Percentiles rank a stretch among this genome's conserved stretches.
phyloP scores from a whole-genome alignment of 495 filamentous ascomycete species.

The Penicillium cataractarum region DNA sequence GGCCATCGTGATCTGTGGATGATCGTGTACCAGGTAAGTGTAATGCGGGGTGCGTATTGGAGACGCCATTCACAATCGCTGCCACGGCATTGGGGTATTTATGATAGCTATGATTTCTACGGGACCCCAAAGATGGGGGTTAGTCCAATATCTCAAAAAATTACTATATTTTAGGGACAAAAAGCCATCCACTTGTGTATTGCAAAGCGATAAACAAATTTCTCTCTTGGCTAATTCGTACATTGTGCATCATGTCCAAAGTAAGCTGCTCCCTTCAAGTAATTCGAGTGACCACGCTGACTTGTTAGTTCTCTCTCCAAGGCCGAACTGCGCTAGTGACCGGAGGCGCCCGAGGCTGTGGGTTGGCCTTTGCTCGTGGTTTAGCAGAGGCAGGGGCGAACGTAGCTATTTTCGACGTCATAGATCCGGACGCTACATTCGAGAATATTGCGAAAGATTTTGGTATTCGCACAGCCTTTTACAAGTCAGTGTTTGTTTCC shows the following conservation, averaged over 20 bases:
- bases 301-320: constrained; percentile 41
- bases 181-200: background rate
- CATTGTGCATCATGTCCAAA: constrained; percentile 18
- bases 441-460: constrained; percentile 34
- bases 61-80: background rate
- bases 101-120: background rate
- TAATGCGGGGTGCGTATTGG: background rate
- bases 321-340: constrained; percentile 79
- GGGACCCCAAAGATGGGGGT: constrained; percentile 26
- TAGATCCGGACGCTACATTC: constrained; percentile 35
- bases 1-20: constrained; percentile 24
- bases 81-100: constrained; percentile 15
- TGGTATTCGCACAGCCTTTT: constrained; percentile 42
- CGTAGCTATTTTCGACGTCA: constrained; percentile 66
- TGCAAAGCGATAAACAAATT: background rate
- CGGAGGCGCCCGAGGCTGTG: constrained; percentile 81
- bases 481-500: constrained; percentile 52
- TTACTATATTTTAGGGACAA: constrained; percentile 11
- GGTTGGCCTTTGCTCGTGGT: constrained; percentile 73
- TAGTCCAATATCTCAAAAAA: constrained; percentile 17
- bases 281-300: constrained; percentile 15
- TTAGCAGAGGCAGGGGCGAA: constrained; percentile 86
- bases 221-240: background rate
- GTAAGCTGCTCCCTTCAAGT: background rate
- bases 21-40: background rate